phyloP scores from a whole-genome alignment of 202 grass and related monocot species.

The Carex arenaria region DNA sequence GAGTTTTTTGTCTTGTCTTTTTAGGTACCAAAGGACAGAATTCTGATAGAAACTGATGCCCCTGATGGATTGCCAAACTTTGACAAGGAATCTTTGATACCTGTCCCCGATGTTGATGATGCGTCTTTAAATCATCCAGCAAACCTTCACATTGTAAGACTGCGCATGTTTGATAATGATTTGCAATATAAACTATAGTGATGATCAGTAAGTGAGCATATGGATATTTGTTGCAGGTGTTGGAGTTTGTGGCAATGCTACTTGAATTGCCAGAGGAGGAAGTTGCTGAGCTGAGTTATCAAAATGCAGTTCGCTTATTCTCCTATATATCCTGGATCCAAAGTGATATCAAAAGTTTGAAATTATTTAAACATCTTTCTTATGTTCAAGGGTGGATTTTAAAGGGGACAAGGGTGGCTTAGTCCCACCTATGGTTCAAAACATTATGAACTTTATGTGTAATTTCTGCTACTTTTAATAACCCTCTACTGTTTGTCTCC shows the following conservation, averaged over 20 bases:
- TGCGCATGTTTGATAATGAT: conserved; percentile 1
- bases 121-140: conserved; percentile 60
- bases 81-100: conserved; percentile 43
- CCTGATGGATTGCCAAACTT: conserved; percentile 59
- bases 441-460: no score
- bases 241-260: conserved; percentile 56
- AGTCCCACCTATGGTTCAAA: no score
- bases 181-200: neutral
- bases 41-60: conserved; percentile 81
- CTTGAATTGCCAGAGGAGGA: conserved; percentile 68
- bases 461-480: no score
- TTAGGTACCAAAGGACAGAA: conserved; percentile 80
- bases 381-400: no score
- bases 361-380: conserved; percentile 40
- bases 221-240: conserved; percentile 33
- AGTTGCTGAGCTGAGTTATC: conserved; percentile 68
- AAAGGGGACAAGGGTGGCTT: no score
- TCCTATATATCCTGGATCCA: conserved; percentile 84
- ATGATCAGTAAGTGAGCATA: neutral
- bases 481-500: no score
- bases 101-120: conserved; percentile 5
- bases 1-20: neutral
- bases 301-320: conserved; percentile 65
- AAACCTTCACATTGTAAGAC: conserved; percentile 70
- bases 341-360: conserved; percentile 34